Evolutionary conservation across 1,139 yeast genomes (phyloP).

Genomic region (Geotrichum restrictum): DNA sequence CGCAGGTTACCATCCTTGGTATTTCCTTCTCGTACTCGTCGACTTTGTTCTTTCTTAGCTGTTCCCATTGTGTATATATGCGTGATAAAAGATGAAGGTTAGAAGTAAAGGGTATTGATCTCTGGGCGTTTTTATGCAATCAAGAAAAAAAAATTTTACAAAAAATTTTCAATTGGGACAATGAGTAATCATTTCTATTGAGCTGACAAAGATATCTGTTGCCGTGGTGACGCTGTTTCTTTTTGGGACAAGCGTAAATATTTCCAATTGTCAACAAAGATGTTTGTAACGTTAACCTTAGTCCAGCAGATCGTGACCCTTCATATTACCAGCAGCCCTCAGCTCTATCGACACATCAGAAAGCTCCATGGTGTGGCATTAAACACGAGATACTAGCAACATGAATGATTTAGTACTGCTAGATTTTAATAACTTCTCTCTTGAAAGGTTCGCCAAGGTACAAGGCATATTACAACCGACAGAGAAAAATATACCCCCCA

Average conservation of each 20-base stretch:
- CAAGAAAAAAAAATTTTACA: slow-evolving; percentile 1
- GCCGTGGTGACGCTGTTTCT: background rate
- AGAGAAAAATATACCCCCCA: background rate
- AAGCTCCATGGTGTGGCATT: background rate
- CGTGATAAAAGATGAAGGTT: slow-evolving; percentile 1
- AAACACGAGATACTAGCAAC: background rate
- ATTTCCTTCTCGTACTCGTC: slow-evolving; percentile 79
- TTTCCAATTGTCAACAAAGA: slow-evolving; percentile 1
- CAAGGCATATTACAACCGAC: slow-evolving; percentile 20
- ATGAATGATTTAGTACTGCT: slow-evolving; percentile 19
- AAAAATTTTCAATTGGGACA: slow-evolving; percentile 8
- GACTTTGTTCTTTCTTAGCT: slow-evolving; percentile 82
- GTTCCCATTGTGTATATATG: slow-evolving; percentile 63
- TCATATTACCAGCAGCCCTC: background rate
- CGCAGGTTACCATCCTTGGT: slow-evolving; percentile 85
- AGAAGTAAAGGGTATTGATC: background rate
- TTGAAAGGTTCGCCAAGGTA: slow-evolving; percentile 21
- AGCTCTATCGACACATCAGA: background rate
- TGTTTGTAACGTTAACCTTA: too few relatives aligned
- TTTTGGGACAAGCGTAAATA: background rate
- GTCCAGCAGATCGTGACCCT: background rate
- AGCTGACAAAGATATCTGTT: background rate
- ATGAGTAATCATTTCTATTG: background rate
- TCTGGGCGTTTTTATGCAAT: background rate
- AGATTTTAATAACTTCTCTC: slow-evolving; percentile 22